These are phyloP conservation scores for Styphnolobium japonicum DNA, from an alignment of 306 rosid species.

Conservation along the genomic window DNA sequence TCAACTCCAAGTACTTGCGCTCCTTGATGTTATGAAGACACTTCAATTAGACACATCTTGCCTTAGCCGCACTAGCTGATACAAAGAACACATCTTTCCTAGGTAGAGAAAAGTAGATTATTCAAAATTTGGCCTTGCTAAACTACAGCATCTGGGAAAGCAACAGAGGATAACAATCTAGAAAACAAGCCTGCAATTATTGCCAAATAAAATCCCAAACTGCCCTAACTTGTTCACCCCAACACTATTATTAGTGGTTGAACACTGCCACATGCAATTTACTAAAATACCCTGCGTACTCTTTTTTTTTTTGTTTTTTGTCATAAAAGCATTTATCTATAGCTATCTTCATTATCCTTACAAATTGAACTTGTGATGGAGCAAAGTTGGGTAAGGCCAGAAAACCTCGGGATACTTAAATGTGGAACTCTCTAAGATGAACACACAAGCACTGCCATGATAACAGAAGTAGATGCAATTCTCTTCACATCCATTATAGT, in stretches of 20 bases:
- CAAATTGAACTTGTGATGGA: not conserved
- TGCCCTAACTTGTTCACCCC: not conserved
- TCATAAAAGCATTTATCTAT: not conserved
- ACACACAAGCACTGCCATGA: not conserved
- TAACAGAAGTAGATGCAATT: constrained; percentile 28
- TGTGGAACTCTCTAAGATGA: not conserved
- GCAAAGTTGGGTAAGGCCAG: constrained; percentile 20
- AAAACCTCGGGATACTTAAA: not conserved
- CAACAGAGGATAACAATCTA: not conserved
- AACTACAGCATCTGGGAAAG: not conserved
- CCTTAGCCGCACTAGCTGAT: no score
- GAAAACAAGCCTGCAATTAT: not conserved
- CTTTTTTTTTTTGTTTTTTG: no score
- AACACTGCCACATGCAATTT: not conserved
- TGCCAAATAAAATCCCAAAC: not conserved
- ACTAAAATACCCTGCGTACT: no score
- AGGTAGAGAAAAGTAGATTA: no score
- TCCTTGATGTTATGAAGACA: not conserved
- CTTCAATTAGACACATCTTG: not conserved
- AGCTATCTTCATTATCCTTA: not conserved
- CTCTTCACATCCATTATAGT: constrained; percentile 21
- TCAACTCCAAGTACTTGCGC: no score
- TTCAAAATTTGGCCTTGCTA: not conserved
- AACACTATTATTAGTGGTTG: no score
- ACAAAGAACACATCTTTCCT: no score